Conservation (phyloP, 2,329 filamentous ascomycete genomes). For the Zymoseptoria crescenta region DNA sequence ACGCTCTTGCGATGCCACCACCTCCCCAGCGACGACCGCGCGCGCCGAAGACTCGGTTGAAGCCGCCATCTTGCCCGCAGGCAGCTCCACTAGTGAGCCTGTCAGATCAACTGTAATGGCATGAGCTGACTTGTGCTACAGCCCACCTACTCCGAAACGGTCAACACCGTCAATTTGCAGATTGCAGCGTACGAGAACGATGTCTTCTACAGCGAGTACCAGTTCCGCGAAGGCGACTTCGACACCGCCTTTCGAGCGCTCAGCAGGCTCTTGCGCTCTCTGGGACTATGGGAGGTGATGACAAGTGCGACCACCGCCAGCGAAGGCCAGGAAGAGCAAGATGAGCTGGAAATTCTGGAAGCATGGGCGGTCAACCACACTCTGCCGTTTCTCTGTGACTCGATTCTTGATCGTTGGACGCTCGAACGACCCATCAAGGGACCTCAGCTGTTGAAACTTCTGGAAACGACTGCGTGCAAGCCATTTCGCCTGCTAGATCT, state of each 20-base stretch:
- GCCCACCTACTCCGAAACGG: background rate
- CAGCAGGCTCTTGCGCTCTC: background rate
- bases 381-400: background rate
- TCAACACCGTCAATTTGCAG: background rate
- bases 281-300: background rate
- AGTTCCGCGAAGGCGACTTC: slow-evolving; percentile 2
- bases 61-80: background rate
- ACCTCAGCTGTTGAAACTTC: background rate
- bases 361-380: background rate
- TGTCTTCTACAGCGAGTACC: background rate
- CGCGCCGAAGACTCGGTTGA: background rate
- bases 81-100: background rate
- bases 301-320: background rate
- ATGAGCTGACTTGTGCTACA: background rate
- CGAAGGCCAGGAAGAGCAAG: background rate
- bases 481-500: slow-evolving; percentile 5
- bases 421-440: background rate
- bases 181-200: background rate
- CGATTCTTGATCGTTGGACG: background rate
- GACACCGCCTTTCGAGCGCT: background rate
- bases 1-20: background rate
- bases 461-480: background rate
- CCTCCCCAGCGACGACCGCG: too few relatives aligned
- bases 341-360: background rate
- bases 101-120: background rate